Base-by-base conservation (phyloP, 352 stramenopile genomes). In the Pythium apleroticum region DNA sequence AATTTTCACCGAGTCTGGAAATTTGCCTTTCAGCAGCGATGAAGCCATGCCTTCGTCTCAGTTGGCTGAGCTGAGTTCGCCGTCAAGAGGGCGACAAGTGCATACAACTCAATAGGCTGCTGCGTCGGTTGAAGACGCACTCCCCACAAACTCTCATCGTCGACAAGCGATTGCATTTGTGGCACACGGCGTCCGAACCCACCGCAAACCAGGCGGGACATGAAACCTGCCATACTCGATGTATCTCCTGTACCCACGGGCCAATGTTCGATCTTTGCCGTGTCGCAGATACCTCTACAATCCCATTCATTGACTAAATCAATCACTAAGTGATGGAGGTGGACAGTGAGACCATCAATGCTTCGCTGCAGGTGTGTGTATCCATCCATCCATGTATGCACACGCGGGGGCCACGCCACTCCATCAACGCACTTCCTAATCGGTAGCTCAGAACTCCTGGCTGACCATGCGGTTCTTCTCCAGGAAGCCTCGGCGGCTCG, bases 391-490 rank as follows among this genome's bases (percentile, higher is more conserved):
- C 5, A 33, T 46, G 37, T 46, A 46, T 46, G 43, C 43, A 50
- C 43, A 50, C n/a, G n/a, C n/a, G 43, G 5, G 43, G 20, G n/a
- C 17, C 14, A 25, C 39, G 39, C 39, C 39, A 48, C 39, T 50
- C 43, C 43, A 50, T 22, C 46, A 35, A 53, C 46, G 46, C 25
- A 30, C 46, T 35, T 19, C n/a, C 15, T 33, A 33, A 41, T 41
- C 11, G 33, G 12, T 20, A 50, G 43, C 43, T 50, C 43, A 88
- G 52, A 88, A 87, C 60, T 84, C 75, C 49, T 87, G 68, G 57
- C 78, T 90, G 41, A 76, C 39, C 64, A 84, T 78, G 52, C 71
- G 77, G 65, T 79, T 84, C 60, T 70, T 71, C 56, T 88, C 78
- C 19, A 74, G 45, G 60, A 81, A 81, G 37, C 81, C 78, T 39